Conservation (phyloP, 495 filamentous ascomycete genomes). For the Evansstolkia leycettana region DNA sequence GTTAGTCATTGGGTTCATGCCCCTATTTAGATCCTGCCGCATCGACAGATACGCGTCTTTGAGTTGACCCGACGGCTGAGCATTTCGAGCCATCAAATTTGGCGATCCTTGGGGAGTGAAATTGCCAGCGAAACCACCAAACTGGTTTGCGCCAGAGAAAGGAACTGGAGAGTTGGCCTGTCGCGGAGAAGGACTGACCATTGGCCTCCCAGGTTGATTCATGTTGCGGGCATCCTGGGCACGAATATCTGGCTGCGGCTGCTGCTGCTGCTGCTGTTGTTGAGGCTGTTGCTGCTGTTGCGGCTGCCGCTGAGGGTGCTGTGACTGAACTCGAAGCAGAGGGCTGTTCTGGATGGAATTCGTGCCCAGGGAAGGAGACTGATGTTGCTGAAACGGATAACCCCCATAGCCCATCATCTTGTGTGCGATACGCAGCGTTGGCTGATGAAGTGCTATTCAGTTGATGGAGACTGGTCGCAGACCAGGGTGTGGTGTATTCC, state of each 20-base stretch:
- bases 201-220: slow-evolving; percentile 6
- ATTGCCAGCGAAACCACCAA: slow-evolving; percentile 6
- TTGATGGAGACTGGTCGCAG: too few species aligned
- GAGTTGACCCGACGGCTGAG: slow-evolving; percentile 19
- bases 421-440: too few species aligned
- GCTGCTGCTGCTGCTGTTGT: slow-evolving; percentile 9
- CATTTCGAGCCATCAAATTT: slow-evolving; percentile 19
- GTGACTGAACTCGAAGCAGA: slow-evolving; percentile 5
- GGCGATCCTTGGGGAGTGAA: slow-evolving; percentile 22
- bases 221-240: not conserved
- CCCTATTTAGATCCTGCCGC: slow-evolving; percentile 20
- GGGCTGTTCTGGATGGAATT: not conserved
- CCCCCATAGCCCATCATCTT: slow-evolving; percentile 23
- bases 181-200: slow-evolving; percentile 22
- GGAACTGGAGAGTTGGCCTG: slow-evolving; percentile 15
- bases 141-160: slow-evolving; percentile 10
- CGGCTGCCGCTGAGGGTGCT: slow-evolving; percentile 11
- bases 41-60: slow-evolving; percentile 15
- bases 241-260: not conserved
- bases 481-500: too few species aligned
- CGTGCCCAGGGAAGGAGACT: not conserved
- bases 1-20: slow-evolving; percentile 24
- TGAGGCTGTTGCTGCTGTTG: slow-evolving; percentile 5
- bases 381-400: slow-evolving; percentile 20
- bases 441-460: too few species aligned